Percentiles rank a stretch among this genome's conserved stretches.
phyloP scores from a whole-genome alignment of 805 yeast genomes.

The Vanderwaltozyma polyspora region DNA sequence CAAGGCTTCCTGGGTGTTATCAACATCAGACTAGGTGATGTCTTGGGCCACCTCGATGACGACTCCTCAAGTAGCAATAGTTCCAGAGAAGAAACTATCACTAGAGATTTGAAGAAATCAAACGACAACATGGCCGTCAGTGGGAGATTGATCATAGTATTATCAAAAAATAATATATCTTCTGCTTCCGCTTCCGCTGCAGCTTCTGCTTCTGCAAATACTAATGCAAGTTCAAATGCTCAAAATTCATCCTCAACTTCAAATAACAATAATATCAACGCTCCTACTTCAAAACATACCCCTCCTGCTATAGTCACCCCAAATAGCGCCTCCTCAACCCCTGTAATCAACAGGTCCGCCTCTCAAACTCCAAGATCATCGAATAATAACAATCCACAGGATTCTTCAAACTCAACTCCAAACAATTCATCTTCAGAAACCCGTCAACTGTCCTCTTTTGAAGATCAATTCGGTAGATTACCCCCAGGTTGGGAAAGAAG shows the following conservation, averaged over 20 bases:
- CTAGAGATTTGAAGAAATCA: conserved; percentile 82
- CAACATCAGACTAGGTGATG: conserved; percentile 81
- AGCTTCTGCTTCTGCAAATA: conserved; percentile 14
- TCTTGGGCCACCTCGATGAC: conserved; percentile 42
- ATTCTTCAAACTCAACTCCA: conserved; percentile 8
- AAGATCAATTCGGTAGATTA: conserved; percentile 90
- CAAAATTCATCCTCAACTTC: conserved; percentile 5
- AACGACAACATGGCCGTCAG: conserved; percentile 88
- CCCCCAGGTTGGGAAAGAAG: conserved; percentile 99
- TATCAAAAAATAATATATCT: conserved; percentile 35
- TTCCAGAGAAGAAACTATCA: conserved; percentile 64
- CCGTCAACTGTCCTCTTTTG: conserved; percentile 83
- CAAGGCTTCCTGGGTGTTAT: conserved; percentile 97
- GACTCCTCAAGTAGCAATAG: conserved; percentile 22
- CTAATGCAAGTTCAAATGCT: conserved; percentile 15
- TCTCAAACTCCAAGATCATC: conserved; percentile 5
- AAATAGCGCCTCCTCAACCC: neutral
- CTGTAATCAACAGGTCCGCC: conserved; percentile 5
- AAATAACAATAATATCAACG: neutral
- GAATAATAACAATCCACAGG: neutral
- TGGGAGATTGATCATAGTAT: conserved; percentile 76
- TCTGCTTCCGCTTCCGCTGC: conserved; percentile 5
- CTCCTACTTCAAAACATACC: conserved; percentile 7
- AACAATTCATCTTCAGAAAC: no score
- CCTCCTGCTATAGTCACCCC: neutral